Conservation (phyloP, 331 rosid species). For the Cydonia oblonga region DNA sequence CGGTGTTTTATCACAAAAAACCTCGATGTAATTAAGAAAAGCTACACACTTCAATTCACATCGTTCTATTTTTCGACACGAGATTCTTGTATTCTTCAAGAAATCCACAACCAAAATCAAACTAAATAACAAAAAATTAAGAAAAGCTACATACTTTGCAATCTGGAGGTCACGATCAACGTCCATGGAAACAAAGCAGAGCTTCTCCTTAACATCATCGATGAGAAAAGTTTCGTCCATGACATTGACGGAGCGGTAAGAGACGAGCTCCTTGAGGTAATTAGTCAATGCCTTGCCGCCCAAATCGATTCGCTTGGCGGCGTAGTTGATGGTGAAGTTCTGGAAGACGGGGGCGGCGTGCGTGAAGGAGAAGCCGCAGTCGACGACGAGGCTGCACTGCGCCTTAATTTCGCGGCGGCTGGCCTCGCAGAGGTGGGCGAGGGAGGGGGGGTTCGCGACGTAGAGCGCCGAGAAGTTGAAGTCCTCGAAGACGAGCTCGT, state of each 20-base stretch:
- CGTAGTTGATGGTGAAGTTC: conserved; percentile 71
- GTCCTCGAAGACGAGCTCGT: conserved; percentile 87
- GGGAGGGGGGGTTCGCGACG: conserved; percentile 42
- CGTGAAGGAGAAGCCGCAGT: conserved; percentile 80
- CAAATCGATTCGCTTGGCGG: conserved; percentile 61
- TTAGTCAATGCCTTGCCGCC: conserved; percentile 92
- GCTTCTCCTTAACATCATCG: conserved; percentile 87
- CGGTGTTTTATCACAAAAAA: neutral
- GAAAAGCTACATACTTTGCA: conserved; percentile 24
- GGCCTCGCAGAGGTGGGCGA: conserved; percentile 80
- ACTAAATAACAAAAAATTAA: neutral
- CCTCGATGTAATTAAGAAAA: neutral
- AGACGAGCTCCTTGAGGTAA: conserved; percentile 76
- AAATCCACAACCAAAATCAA: neutral
- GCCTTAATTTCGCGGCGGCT: conserved; percentile 54
- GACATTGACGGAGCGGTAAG: conserved; percentile 70
- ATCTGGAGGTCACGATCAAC: conserved; percentile 40
- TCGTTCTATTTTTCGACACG: neutral
- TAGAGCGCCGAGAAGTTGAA: conserved; percentile 51
- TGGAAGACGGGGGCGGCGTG: conserved; percentile 87
- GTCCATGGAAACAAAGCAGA: conserved; percentile 67
- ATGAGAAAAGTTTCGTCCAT: conserved; percentile 86
- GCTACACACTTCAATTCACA: too few relatives aligned
- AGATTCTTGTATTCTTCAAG: neutral
- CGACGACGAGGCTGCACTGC: conserved; percentile 86